Evolutionary conservation across 2,329 filamentous ascomycete genomes (phyloP), one percentile per base, ranked within the genome.

Genomic region (Chaetomium globosum): DNA sequence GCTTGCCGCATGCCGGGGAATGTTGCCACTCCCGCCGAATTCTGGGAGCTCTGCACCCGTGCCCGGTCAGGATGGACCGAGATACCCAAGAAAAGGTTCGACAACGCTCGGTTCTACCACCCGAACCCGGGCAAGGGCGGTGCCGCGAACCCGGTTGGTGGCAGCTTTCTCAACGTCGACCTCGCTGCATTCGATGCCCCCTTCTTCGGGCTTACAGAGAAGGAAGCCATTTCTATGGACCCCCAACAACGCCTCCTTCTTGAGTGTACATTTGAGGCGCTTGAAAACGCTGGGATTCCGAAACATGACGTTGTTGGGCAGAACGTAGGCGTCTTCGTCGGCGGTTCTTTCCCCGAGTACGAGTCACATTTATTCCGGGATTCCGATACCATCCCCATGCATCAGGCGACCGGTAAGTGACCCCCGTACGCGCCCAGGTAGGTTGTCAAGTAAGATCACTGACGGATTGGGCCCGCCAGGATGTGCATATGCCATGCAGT

Each of bases 181-280:
- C 74, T 81, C 30, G 75, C 77, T 8, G 74, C 75, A 3, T 84
- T 85, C 63, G 82, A 85, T 59, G 82, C 82, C 0, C 79, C 80
- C 0, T 85, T 85, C 70, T 85, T 85, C 71, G 79, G 79, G 53
- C 74, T 84, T n/a, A 82, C 81, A 0, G 77, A 80, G 66, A 80
- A 81, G 67, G 81, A 84, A 71, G 82, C 80, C 31, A 76, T 76
- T 56, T 80, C 81, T 0, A 82, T 85, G 80, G 83, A 86, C 57
- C 83, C 83, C 0, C 83, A 85, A 66, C 82, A 85, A 64, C 77
- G 83, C 1, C 74, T 83, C 23, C 75, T 84, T 8, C 75, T 85
- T 1, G 83, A 86, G 71, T 83, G 80, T 65, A 80, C 81, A 0
- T 85, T 82, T 65, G 83, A 86, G 71, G 82, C 82, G 0, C 74